A percentile compares a stretch with the other conserved stretches of the same genome.
These are phyloP conservation scores for Oryza glumipatula DNA, from an alignment of 176 grass and related monocot genomes.

Conservation along the genomic window DNA sequence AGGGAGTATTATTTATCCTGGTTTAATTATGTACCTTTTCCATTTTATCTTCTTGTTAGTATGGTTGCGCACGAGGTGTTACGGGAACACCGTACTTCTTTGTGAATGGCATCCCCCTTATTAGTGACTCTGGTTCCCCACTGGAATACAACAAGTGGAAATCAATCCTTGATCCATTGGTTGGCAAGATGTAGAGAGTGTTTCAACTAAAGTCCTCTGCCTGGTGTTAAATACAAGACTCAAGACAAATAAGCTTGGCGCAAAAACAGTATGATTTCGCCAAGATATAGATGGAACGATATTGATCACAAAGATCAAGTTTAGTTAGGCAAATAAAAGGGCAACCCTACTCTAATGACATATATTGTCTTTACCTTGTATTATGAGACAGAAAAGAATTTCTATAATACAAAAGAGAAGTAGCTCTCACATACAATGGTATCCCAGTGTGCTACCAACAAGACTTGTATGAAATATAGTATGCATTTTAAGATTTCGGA, in stretches of 20 bases:
- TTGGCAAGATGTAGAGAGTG: slow-evolving; percentile 43
- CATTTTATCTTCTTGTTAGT: slow-evolving; percentile 47
- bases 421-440: neutral
- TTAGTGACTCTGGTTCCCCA: slow-evolving; percentile 19
- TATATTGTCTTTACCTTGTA: neutral
- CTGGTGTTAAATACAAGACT: neutral
- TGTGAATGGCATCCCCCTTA: slow-evolving; percentile 89
- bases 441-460: neutral
- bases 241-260: neutral
- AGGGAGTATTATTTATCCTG: neutral
- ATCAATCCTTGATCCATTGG: slow-evolving; percentile 62
- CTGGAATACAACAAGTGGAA: slow-evolving; percentile 70
- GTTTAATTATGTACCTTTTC: neutral
- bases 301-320: neutral
- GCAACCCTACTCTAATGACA: neutral
- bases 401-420: neutral
- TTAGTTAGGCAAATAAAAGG: neutral
- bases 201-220: neutral
- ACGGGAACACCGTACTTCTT: slow-evolving; percentile 82
- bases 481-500: neutral
- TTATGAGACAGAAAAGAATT: neutral
- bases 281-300: neutral
- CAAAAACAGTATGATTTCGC: neutral
- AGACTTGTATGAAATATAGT: neutral
- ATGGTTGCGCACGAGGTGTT: slow-evolving; percentile 85